Conservation (phyloP, 306 rosid genomes). For the Sicyos baderoa region DNA sequence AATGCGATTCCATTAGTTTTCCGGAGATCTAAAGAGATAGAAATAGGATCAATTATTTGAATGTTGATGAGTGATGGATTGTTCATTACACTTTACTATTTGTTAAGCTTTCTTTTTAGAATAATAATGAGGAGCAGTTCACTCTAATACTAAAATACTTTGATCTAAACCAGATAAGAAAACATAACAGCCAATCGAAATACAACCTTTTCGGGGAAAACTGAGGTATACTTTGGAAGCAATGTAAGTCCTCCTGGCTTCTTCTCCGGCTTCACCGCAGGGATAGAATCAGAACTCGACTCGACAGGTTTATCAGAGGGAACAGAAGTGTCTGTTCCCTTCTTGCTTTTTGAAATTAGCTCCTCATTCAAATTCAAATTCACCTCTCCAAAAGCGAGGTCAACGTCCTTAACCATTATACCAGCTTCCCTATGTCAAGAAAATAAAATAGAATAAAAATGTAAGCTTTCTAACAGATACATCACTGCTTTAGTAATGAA, state of each 20-base stretch:
- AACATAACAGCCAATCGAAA: conserved; percentile 22
- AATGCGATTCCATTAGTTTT: not conserved
- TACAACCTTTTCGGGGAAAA: conserved; percentile 91
- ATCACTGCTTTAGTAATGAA: conserved; percentile 2
- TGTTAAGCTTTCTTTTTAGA: too few species aligned
- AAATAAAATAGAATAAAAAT: conserved; percentile 22
- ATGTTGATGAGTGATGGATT: not conserved
- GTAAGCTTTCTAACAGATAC: conserved; percentile 6
- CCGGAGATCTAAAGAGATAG: not conserved
- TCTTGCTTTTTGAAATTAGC: conserved; percentile 53
- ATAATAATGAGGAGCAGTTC: too few species aligned
- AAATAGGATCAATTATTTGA: conserved; percentile 1
- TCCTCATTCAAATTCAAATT: conserved; percentile 67
- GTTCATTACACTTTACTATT: too few species aligned
- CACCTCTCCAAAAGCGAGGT: conserved; percentile 64
- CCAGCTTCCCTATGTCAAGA: conserved; percentile 82
- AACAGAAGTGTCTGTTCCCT: conserved; percentile 43
- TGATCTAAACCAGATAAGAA: conserved; percentile 4
- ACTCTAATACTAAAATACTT: not conserved
- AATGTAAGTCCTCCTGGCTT: conserved; percentile 39
- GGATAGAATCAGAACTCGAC: conserved; percentile 39
- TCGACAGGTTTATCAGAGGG: conserved; percentile 36
- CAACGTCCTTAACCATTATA: conserved; percentile 61
- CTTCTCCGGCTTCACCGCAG: conserved; percentile 37
- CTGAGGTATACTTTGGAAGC: conserved; percentile 59